Evolutionary conservation across 768 basidiomycete genomes (phyloP), one percentile per base, ranked within the genome.

Genomic region (Russula compacta): DNA sequence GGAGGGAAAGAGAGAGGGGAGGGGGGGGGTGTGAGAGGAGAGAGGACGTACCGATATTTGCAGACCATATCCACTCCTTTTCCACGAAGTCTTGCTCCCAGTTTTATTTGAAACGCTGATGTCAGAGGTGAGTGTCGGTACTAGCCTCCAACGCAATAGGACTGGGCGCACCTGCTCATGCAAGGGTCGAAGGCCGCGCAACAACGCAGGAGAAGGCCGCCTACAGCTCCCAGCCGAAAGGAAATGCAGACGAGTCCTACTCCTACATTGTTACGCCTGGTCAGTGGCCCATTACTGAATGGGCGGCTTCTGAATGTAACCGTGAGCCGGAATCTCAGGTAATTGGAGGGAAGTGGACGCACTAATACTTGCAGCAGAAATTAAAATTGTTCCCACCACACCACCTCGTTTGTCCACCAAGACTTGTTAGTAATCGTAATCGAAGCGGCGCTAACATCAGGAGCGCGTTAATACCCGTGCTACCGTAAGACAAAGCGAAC

Each of bases 11-110:
- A n/a, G n/a, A n/a, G n/a, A n/a, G n/a, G n/a, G n/a, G n/a, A n/a
- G n/a, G n/a, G n/a, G n/a, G n/a, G n/a, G n/a, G n/a, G n/a, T n/a
- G n/a, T n/a, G n/a, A n/a, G 24, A 29, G 24, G 24, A 29, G 24
- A 29, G 24, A 29, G n/a, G 47, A 56, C 60, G 35, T 32, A 61
- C 60, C 38, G 42, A 56, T 56, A 61, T 49, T 61, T 57, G 48
- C 55, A 38, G 42, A n/a, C 40, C 36, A 19, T 29, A 29, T 29
- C 24, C 24, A 29, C 24, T 29, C 24, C 24, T 29, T 29, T 29
- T 29, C 49, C 42, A 44, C 36, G 17, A 56, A 46, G 24, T 32
- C 43, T 50, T 61, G 53, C 60, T 19, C 50, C n/a, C 8, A 14
- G 24, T 40, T 19, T 3, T 6, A n/a, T 36, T 24, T 11, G 29